Evolutionary conservation across 495 filamentous ascomycete species (phyloP), one percentile per base, ranked within the genome.

Genomic region (Daldinia bambusicola): DNA sequence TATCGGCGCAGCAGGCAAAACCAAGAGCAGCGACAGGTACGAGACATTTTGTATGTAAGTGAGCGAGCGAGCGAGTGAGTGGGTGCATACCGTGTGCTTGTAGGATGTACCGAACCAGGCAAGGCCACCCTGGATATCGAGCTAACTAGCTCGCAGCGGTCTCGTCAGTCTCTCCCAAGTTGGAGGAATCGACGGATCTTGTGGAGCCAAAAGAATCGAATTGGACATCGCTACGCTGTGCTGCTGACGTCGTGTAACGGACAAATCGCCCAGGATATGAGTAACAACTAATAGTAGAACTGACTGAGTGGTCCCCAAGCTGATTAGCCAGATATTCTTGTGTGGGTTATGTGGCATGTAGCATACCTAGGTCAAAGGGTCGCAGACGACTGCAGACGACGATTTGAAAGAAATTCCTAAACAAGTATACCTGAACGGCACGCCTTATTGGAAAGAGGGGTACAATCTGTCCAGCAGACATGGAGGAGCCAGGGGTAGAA

Each of bases 321-420:
- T 69, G 43, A 73, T 73, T 73, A 69, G 70, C 70, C 70, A 73
- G 66, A 73, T 73, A 66, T 66, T 66, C 65, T 38, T 66, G 70
- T 48, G 61, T 59, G 66, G 60, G 61, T 69, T 66, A 31, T 62
- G 66, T 57, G 55, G 61, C 70, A 69, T 73, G 66, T 45, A 50
- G 61, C 70, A 69, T 73, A 73, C 70, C 70, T 73, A 73, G 70
- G 70, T 73, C 70, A 69, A 63, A 55, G 62, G 62, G 36, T 52
- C 32, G 41, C 58, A 52, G 60, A 66, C 38, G 45, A 65, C 61
- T 18, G 16, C 37, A 69, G 63, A 55, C 48, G 43, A 65, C 52
- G 34, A 57, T 45, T 62, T 66, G 53, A 57, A 73, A 69, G 66
- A 52, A 66, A 69, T 69, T 59, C 70, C 61, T 63, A 61, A 73